Percentiles rank a stretch among this genome's conserved stretches.
phyloP scores from a whole-genome alignment of 2,329 filamentous ascomycete genomes.

The Beauveria scarabaeidicola region DNA sequence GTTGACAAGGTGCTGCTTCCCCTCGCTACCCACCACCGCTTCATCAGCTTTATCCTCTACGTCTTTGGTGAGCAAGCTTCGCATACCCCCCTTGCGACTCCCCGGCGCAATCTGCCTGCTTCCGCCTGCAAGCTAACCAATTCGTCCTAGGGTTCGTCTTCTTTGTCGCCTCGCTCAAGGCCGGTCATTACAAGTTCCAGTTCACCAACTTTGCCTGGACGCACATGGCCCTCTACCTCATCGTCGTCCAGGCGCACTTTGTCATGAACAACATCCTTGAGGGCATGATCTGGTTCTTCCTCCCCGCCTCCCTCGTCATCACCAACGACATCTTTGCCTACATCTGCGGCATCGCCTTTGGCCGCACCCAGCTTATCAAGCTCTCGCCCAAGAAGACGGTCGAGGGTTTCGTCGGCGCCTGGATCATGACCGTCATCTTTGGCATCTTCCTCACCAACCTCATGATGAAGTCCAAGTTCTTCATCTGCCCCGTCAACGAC shows the following conservation, averaged over 20 bases:
- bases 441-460: conserved; percentile 74
- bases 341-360: conserved; percentile 93
- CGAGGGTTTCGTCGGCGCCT: conserved; percentile 92
- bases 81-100: no score
- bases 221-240: conserved; percentile 96
- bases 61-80: conserved; percentile 61
- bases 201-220: conserved; percentile 99
- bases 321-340: conserved; percentile 99
- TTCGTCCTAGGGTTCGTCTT: conserved; percentile 77
- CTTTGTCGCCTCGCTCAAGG: conserved; percentile 90
- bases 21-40: conserved; percentile 92
- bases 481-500: conserved; percentile 95
- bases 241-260: conserved; percentile 96
- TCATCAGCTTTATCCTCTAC: conserved; percentile 98
- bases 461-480: conserved; percentile 87
- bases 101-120: neutral
- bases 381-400: conserved; percentile 98
- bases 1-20: conserved; percentile 90
- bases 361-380: conserved; percentile 93
- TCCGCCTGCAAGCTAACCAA: conserved; percentile 14
- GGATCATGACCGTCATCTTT: conserved; percentile 88
- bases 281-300: conserved; percentile 99
- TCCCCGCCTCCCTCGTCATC: conserved; percentile 89
- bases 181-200: conserved; percentile 95
- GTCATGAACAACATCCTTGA: conserved; percentile 99